A percentile compares a stretch with the other conserved stretches of the same genome.
These are phyloP conservation scores for Hirschioporus abietinus DNA, from an alignment of 768 basidiomycete species.

Conservation along the genomic window DNA sequence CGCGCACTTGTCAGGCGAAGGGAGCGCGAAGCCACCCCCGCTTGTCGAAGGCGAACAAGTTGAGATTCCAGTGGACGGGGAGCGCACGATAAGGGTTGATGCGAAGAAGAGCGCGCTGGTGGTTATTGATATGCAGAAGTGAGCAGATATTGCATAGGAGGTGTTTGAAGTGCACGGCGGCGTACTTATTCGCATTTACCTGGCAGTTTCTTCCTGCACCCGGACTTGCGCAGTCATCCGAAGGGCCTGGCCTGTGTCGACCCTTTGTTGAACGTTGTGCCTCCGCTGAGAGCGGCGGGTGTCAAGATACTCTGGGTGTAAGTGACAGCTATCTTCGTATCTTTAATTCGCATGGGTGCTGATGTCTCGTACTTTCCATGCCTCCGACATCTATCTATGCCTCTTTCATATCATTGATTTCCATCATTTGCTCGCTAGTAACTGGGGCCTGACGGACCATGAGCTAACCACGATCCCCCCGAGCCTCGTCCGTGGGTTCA, in stretches of 20 bases:
- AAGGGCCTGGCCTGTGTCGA: slow-evolving; percentile 54
- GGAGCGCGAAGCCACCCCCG: slow-evolving; percentile 21
- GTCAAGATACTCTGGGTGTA: slow-evolving; percentile 64
- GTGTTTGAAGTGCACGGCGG: slow-evolving; percentile 5
- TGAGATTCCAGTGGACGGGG: slow-evolving; percentile 51
- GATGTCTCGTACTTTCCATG: not conserved
- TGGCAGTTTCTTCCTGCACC: slow-evolving; percentile 58
- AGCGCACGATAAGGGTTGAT: slow-evolving; percentile 45
- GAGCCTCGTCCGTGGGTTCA: slow-evolving; percentile 49
- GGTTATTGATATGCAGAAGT: slow-evolving; percentile 78
- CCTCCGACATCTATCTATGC: too few species aligned
- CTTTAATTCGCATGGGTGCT: not conserved
- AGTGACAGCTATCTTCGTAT: not conserved
- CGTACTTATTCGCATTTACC: slow-evolving; percentile 7
- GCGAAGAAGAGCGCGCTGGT: slow-evolving; percentile 47
- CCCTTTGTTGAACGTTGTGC: slow-evolving; percentile 44
- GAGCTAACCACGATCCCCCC: slow-evolving; percentile 61
- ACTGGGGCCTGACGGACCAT: slow-evolving; percentile 66
- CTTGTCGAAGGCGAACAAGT: slow-evolving; percentile 33
- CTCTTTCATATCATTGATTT: too few species aligned
- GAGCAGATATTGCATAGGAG: slow-evolving; percentile 16
- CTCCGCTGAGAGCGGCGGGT: slow-evolving; percentile 41
- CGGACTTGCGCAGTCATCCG: slow-evolving; percentile 48
- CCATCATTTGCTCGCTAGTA: slow-evolving; percentile 32
- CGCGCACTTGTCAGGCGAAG: slow-evolving; percentile 27